These are phyloP conservation scores for Xylariales sp. DNA, from an alignment of 2,329 filamentous ascomycete species.

Conservation along the genomic window DNA sequence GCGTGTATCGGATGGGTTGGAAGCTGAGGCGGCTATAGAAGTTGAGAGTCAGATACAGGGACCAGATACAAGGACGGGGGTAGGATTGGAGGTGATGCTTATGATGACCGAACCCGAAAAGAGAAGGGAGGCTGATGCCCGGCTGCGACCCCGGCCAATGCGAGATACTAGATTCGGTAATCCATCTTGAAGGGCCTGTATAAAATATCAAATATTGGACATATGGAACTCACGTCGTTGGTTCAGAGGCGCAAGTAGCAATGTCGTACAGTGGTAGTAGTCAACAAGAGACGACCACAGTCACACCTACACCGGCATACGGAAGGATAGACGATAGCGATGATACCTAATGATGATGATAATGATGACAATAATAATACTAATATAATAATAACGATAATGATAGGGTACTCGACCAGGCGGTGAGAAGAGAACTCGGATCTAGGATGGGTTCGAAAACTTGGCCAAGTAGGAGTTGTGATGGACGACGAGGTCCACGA, in stretches of 20 bases:
- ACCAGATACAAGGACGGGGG: conserved; percentile 5
- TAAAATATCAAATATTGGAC: not conserved
- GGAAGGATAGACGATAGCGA: conserved; percentile 2
- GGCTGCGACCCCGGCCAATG: conserved; percentile 21
- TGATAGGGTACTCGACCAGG: not conserved
- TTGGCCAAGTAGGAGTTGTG: not conserved
- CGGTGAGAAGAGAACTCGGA: conserved; percentile 6
- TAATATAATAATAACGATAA: too few relatives aligned
- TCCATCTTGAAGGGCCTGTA: not conserved
- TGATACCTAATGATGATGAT: not conserved
- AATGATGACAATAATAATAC: too few relatives aligned
- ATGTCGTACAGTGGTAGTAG: conserved; percentile 2
- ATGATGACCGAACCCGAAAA: conserved; percentile 19
- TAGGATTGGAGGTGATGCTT: not conserved
- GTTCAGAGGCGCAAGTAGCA: not conserved
- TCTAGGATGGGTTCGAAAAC: conserved; percentile 1
- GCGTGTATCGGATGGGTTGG: conserved; percentile 4
- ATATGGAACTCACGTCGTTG: conserved; percentile 2
- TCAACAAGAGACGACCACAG: not conserved
- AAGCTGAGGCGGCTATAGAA: conserved; percentile 17
- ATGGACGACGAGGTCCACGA: conserved; percentile 29
- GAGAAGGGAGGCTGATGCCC: conserved; percentile 30
- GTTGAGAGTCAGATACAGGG: conserved; percentile 17
- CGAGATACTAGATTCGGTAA: conserved; percentile 28
- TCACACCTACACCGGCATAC: conserved; percentile 2